Conservation (phyloP, 164 flowering plant species). For the Macadamia tetraphylla region DNA sequence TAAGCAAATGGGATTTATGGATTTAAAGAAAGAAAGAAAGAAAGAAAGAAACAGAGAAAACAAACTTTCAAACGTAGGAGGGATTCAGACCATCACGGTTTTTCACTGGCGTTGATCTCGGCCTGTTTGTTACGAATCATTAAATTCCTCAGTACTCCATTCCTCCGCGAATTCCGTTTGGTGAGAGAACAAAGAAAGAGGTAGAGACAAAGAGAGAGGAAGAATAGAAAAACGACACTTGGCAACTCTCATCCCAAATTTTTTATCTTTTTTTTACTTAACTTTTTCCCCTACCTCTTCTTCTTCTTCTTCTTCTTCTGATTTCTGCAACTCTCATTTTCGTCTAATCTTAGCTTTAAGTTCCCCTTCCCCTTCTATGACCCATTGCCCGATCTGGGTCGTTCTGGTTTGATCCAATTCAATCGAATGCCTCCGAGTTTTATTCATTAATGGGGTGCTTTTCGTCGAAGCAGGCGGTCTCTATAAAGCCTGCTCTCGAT, state of each 20-base stretch:
- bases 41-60: background rate
- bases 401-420: conserved; percentile 9
- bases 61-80: conserved; percentile 16
- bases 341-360: background rate
- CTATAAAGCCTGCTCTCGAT: conserved; percentile 38
- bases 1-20: too few species aligned
- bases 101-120: conserved; percentile 27
- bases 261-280: background rate
- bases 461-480: conserved; percentile 41
- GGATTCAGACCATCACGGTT: conserved; percentile 23
- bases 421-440: conserved; percentile 5
- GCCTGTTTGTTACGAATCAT: conserved; percentile 11
- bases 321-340: background rate
- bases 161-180: conserved; percentile 36
- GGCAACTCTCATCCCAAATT: background rate
- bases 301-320: background rate
- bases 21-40: background rate
- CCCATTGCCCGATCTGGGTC: conserved; percentile 20
- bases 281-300: conserved; percentile 7
- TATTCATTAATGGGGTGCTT: conserved; percentile 50
- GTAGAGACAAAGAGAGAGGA: background rate
- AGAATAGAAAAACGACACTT: background rate
- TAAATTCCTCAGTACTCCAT: conserved; percentile 8
- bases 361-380: conserved; percentile 7
- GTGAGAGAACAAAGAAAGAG: too few species aligned